phyloP scores from a whole-genome alignment of 2,329 filamentous ascomycete species.

The Alternaria sp. region DNA sequence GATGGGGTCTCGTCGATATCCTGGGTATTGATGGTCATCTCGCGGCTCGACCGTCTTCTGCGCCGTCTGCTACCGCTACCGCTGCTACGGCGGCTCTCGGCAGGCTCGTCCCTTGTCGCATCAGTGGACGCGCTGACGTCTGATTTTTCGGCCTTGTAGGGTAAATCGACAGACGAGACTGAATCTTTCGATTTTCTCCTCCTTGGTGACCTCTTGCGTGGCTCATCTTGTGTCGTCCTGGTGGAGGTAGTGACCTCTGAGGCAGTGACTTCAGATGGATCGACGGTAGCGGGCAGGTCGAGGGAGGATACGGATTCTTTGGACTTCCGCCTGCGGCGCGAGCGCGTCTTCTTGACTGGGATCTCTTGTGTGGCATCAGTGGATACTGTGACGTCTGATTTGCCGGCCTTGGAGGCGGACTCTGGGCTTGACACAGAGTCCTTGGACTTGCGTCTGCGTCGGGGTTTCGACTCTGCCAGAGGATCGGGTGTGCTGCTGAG shows the following conservation, averaged over 20 bases:
- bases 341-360: conserved; percentile 33
- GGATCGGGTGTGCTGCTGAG: conserved; percentile 63
- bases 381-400: conserved; percentile 34
- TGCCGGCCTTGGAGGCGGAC: conserved; percentile 28
- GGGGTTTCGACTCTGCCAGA: conserved; percentile 56
- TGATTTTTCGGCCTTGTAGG: conserved; percentile 32
- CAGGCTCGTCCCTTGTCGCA: conserved; percentile 21
- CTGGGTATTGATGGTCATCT: conserved; percentile 33
- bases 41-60: conserved; percentile 35
- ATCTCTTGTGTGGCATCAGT: conserved; percentile 30
- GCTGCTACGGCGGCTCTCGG: conserved; percentile 29
- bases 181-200: conserved; percentile 39
- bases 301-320: conserved; percentile 38
- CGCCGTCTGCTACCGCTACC: conserved; percentile 32
- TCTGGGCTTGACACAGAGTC: conserved; percentile 40
- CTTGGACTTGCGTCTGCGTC: conserved; percentile 39
- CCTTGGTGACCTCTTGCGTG: conserved; percentile 40
- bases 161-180: conserved; percentile 32
- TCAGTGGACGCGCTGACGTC: conserved; percentile 35
- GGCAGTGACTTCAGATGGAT: conserved; percentile 34
- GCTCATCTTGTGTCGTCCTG: conserved; percentile 25
- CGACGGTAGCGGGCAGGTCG: conserved; percentile 29
- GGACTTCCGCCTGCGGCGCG: conserved; percentile 39
- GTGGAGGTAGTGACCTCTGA: conserved; percentile 34
- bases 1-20: conserved; percentile 31